Percentiles rank a stretch among this genome's conserved stretches.
phyloP scores from a whole-genome alignment of 2,329 filamentous ascomycete species.

The Sclerotinia subarctica region DNA sequence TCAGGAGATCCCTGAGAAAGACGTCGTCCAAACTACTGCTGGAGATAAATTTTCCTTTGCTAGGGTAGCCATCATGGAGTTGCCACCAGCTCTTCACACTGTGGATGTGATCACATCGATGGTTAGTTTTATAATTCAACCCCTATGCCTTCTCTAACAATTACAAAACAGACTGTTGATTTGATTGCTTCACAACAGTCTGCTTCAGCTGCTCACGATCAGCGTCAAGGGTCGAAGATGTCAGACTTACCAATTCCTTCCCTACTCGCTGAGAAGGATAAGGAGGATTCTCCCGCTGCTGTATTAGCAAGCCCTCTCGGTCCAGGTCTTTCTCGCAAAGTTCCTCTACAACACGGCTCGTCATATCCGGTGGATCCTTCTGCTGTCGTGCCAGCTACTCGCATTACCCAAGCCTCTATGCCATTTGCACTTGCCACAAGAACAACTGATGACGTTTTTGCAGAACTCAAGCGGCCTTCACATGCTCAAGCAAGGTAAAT shows the following conservation, averaged over 20 bases:
- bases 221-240: not conserved
- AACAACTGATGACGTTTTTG: conserved; percentile 35
- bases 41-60: not conserved
- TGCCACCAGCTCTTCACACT: not conserved
- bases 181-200: not conserved
- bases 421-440: conserved; percentile 28
- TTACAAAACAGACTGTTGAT: not conserved
- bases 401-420: conserved; percentile 17
- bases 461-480: conserved; percentile 28
- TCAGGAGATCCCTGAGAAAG: not conserved
- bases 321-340: not conserved
- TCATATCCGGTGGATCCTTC: conserved; percentile 25
- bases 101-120: not conserved
- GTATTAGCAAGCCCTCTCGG: not conserved
- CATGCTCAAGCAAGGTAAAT: not conserved
- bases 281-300: not conserved
- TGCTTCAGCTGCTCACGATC: not conserved
- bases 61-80: not conserved
- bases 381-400: conserved; percentile 18
- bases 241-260: not conserved
- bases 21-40: not conserved
- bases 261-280: not conserved
- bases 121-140: not conserved
- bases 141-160: not conserved
- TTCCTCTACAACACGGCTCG: conserved; percentile 1